Conservation (phyloP, 139 green algal genomes). For the Chlamydomonas sp. region DNA sequence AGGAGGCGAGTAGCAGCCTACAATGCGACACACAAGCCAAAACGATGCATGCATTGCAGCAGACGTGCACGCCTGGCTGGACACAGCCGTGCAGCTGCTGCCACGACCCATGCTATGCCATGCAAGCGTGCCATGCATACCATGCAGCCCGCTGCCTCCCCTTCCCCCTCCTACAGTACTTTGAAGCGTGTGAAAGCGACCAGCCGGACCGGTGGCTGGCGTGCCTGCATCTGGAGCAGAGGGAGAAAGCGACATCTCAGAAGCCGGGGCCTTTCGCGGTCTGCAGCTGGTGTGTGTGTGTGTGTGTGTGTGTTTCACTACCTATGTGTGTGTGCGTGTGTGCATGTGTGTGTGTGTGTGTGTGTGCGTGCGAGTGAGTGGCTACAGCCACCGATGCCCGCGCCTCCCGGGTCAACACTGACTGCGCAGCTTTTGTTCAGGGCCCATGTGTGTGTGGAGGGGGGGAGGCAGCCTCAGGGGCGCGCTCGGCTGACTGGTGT, state of each 20-base stretch:
- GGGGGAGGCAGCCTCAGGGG: too few species aligned
- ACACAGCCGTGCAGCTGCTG: not conserved
- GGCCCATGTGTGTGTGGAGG: too few species aligned
- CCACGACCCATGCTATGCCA: not conserved
- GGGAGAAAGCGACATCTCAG: not conserved
- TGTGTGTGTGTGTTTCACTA: not conserved
- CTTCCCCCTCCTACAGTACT: not conserved
- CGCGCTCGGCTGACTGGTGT: not conserved
- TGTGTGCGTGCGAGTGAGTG: not conserved
- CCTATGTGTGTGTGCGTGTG: not conserved
- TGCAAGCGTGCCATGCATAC: too few species aligned
- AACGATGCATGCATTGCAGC: not conserved
- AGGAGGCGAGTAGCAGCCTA: too few species aligned
- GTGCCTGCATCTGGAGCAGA: conserved; percentile 3
- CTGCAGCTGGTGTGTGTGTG: not conserved
- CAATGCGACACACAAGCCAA: not conserved
- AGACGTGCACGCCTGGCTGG: not conserved
- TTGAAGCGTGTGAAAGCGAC: not conserved
- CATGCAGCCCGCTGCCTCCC: too few species aligned
- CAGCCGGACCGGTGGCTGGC: not conserved
- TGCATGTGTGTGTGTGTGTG: not conserved
- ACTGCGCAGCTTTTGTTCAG: too few species aligned
- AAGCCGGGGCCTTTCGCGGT: conserved; percentile 6
- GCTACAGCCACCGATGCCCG: too few species aligned
- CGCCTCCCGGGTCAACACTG: not conserved